phyloP scores from a whole-genome alignment of 2,329 filamentous ascomycete species.

The Clonostachys solani region DNA sequence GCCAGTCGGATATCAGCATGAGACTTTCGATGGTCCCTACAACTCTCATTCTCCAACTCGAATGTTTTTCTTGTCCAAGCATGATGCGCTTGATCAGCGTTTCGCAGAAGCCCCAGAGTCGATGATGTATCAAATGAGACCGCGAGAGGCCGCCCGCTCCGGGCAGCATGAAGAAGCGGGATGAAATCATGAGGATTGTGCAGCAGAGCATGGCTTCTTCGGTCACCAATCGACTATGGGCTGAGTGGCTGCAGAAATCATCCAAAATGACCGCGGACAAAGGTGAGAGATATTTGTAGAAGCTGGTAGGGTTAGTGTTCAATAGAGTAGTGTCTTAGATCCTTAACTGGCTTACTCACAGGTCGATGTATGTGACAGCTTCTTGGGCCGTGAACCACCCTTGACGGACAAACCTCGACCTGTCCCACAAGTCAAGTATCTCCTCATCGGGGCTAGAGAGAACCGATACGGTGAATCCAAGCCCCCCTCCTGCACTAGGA shows the following conservation, averaged over 20 bases:
- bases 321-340: too few relatives aligned
- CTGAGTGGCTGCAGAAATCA: slow-evolving; percentile 1
- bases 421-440: slow-evolving; percentile 14
- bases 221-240: slow-evolving; percentile 6
- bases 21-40: slow-evolving; percentile 12
- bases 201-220: slow-evolving; percentile 13
- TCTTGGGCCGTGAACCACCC: slow-evolving; percentile 17
- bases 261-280: neutral
- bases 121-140: slow-evolving; percentile 9
- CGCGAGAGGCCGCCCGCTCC: slow-evolving; percentile 11
- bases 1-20: slow-evolving; percentile 14
- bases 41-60: slow-evolving; percentile 10
- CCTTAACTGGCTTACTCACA: slow-evolving; percentile 2
- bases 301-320: neutral
- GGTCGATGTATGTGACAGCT: slow-evolving; percentile 14
- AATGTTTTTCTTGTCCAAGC: slow-evolving; percentile 11
- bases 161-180: slow-evolving; percentile 12
- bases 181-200: slow-evolving; percentile 12
- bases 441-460: slow-evolving; percentile 11
- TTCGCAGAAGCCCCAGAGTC: slow-evolving; percentile 12
- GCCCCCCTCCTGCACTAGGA: too few relatives aligned
- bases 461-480: slow-evolving; percentile 3
- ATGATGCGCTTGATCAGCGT: slow-evolving; percentile 10
- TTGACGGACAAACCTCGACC: slow-evolving; percentile 14
- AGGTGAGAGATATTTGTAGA: neutral